These are phyloP conservation scores for Komagataella pastoris DNA, from an alignment of 805 yeast species.

Conservation along the genomic window DNA sequence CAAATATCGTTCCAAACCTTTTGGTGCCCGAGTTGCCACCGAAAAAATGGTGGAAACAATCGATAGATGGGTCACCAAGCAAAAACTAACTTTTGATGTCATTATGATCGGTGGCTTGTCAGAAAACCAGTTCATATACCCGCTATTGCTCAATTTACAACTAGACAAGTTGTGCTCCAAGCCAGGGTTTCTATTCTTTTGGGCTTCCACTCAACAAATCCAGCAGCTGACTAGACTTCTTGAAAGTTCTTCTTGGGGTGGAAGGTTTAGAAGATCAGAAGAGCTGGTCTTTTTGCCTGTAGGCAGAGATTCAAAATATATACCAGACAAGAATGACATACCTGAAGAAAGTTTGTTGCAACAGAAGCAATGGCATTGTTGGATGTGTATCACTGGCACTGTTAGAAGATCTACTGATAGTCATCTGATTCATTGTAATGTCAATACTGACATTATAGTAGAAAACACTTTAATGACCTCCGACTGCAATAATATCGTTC, in stretches of 20 bases:
- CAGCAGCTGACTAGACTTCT: slow-evolving; percentile 44
- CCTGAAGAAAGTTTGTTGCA: slow-evolving; percentile 40
- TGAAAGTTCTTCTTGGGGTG: slow-evolving; percentile 23
- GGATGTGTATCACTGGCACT: slow-evolving; percentile 96
- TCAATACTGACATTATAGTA: slow-evolving; percentile 77
- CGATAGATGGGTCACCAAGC: slow-evolving; percentile 44
- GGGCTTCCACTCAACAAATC: slow-evolving; percentile 74
- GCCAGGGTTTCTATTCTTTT: slow-evolving; percentile 77
- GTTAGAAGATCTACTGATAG: slow-evolving; percentile 76
- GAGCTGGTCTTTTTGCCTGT: slow-evolving; percentile 74
- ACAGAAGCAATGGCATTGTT: slow-evolving; percentile 88
- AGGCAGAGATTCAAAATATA: slow-evolving; percentile 49
- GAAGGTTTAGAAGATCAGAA: slow-evolving; percentile 75
- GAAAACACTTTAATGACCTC: slow-evolving; percentile 26
- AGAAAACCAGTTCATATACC: slow-evolving; percentile 57
- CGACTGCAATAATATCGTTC: slow-evolving; percentile 38
- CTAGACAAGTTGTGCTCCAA: slow-evolving; percentile 61
- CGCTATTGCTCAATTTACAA: slow-evolving; percentile 52
- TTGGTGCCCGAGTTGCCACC: slow-evolving; percentile 44
- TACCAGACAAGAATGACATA: slow-evolving; percentile 30
- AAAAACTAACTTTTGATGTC: slow-evolving; percentile 65
- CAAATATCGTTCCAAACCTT: slow-evolving; percentile 44
- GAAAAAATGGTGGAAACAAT: slow-evolving; percentile 44
- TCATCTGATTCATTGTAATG: slow-evolving; percentile 81
- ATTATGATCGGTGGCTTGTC: slow-evolving; percentile 84